Conservation (phyloP, 148 eudicot species). For the Camellia sinensis region DNA sequence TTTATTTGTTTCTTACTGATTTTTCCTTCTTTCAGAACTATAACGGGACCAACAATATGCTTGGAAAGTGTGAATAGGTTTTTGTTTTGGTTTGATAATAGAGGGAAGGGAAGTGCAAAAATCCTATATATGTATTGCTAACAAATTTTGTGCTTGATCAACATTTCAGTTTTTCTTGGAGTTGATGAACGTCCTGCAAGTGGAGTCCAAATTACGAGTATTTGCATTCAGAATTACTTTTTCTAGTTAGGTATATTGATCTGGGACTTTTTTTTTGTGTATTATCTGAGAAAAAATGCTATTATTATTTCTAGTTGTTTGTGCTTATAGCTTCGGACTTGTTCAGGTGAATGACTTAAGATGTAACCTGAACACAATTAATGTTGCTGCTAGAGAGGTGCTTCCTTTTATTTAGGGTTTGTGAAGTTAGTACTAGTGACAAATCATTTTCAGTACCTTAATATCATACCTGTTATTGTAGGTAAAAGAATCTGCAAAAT, state of each 20-base stretch:
- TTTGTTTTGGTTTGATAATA: slow-evolving; percentile 8
- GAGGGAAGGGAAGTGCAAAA: not conserved
- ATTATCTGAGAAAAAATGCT: not conserved
- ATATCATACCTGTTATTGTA: slow-evolving; percentile 22
- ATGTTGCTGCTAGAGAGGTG: slow-evolving; percentile 88
- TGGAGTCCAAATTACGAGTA: slow-evolving; percentile 91
- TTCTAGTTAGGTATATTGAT: slow-evolving; percentile 60
- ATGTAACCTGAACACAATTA: slow-evolving; percentile 70
- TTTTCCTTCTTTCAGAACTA: slow-evolving; percentile 60
- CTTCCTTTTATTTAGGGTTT: not conserved
- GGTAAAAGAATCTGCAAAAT: slow-evolving; percentile 86
- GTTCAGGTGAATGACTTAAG: slow-evolving; percentile 74
- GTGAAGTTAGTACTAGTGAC: not conserved
- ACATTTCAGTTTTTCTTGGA: slow-evolving; percentile 87
- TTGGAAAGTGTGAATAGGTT: slow-evolving; percentile 99
- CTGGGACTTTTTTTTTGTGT: slow-evolving; percentile 1
- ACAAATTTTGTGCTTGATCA: slow-evolving; percentile 22
- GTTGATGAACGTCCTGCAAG: slow-evolving; percentile 98
- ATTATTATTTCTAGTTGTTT: slow-evolving; percentile 2
- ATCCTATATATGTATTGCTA: slow-evolving; percentile 17
- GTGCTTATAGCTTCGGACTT: slow-evolving; percentile 17
- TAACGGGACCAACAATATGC: slow-evolving; percentile 83
- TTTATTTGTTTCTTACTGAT: slow-evolving; percentile 11
- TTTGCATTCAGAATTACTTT: slow-evolving; percentile 91
- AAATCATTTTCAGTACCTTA: not conserved